phyloP scores from a whole-genome alignment of 805 yeast species.

The Candida patagonica region DNA sequence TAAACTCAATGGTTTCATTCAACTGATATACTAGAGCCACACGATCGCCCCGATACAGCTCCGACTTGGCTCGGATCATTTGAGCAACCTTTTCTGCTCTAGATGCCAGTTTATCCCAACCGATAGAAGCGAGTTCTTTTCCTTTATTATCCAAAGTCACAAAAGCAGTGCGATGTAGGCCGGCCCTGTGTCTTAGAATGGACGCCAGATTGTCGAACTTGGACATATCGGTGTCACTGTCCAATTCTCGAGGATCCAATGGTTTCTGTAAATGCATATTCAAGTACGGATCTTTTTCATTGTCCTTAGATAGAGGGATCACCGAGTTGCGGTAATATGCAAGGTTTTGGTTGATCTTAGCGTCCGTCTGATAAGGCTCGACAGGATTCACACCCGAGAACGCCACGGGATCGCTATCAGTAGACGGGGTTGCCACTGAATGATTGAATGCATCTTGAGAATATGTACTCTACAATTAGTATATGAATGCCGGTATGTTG shows the following conservation, averaged over 20 bases:
- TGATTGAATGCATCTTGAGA: too few species aligned
- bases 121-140: conserved; percentile 61
- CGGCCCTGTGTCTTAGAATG: conserved; percentile 64
- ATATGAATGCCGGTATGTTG: background rate
- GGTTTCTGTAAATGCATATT: conserved; percentile 42
- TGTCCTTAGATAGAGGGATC: too few species aligned
- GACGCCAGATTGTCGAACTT: conserved; percentile 56
- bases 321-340: too few species aligned
- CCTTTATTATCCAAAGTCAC: conserved; percentile 68
- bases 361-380: too few species aligned
- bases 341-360: background rate
- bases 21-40: conserved; percentile 79
- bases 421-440: too few species aligned
- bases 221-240: conserved; percentile 26
- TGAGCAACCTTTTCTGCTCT: conserved; percentile 84
- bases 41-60: conserved; percentile 71
- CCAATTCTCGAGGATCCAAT: conserved; percentile 49
- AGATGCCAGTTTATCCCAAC: conserved; percentile 84
- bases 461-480: background rate
- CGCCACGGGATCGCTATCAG: too few species aligned
- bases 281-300: background rate
- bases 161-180: conserved; percentile 58
- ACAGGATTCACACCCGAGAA: too few species aligned
- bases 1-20: conserved; percentile 75
- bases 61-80: conserved; percentile 62